Evolutionary conservation across 2,329 filamentous ascomycete species (phyloP).

Genomic region (Monilinia laxa): DNA sequence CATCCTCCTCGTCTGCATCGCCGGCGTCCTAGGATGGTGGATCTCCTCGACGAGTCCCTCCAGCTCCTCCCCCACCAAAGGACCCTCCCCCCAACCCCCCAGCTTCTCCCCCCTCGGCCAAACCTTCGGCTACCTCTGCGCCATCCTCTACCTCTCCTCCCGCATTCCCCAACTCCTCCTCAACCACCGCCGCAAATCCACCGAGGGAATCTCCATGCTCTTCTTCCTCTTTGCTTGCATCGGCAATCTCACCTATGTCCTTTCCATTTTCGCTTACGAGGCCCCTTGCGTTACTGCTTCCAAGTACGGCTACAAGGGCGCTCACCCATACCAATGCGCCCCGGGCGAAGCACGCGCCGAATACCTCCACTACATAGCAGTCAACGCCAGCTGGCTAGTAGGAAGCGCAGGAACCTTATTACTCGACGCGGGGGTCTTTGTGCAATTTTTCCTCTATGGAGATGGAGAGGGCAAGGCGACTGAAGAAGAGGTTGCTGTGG

Average conservation of each 20-base stretch:
- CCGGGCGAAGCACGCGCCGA: conserved; percentile 43
- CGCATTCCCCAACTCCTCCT: conserved; percentile 87
- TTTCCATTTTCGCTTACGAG: conserved; percentile 88
- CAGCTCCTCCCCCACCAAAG: conserved; percentile 29
- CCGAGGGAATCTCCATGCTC: conserved; percentile 87
- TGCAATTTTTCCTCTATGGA: conserved; percentile 88
- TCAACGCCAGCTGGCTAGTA: conserved; percentile 87
- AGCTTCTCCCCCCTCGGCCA: conserved; percentile 78
- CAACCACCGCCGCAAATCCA: conserved; percentile 89
- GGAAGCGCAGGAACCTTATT: conserved; percentile 86
- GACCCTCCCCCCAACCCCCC: conserved; percentile 44
- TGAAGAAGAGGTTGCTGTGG: conserved; percentile 21
- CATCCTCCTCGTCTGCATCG: conserved; percentile 77
- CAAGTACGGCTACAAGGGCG: conserved; percentile 51
- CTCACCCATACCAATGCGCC: conserved; percentile 56
- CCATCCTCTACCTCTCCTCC: conserved; percentile 82
- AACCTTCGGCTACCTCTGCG: conserved; percentile 90
- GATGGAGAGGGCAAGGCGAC: conserved; percentile 26
- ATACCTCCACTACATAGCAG: conserved; percentile 79
- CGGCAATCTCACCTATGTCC: conserved; percentile 89
- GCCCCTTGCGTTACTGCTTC: conserved; percentile 57
- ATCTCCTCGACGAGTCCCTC: conserved; percentile 53
- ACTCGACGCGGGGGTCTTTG: conserved; percentile 82
- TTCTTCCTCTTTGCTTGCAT: conserved; percentile 98
- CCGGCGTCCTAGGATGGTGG: conserved; percentile 85